Evolutionary conservation across 2,329 filamentous ascomycete species (phyloP).

Genomic region (Lachnellula occidentalis): DNA sequence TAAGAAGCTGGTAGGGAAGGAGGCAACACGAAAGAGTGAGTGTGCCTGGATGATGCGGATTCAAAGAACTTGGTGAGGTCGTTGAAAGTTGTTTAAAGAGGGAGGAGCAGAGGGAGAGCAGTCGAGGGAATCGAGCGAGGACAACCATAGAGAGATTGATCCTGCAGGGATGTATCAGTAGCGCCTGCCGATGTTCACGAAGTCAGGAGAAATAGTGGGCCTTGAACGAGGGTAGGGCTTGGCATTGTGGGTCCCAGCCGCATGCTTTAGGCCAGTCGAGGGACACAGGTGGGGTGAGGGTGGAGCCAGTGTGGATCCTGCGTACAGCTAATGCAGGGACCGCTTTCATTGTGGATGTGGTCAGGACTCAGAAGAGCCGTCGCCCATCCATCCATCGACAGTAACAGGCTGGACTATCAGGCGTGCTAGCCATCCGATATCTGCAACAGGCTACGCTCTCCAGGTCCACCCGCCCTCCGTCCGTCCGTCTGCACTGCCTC

Average conservation of each 20-base stretch:
- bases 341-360: too few species aligned
- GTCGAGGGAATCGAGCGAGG: neutral
- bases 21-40: constrained; percentile 22
- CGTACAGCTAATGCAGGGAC: too few species aligned
- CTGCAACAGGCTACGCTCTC: too few species aligned
- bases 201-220: neutral
- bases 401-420: too few species aligned
- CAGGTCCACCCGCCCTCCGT: neutral
- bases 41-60: constrained; percentile 4
- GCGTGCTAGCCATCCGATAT: too few species aligned
- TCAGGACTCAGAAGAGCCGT: too few species aligned
- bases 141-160: neutral
- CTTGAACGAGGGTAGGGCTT: too few species aligned
- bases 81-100: constrained; percentile 2
- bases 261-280: too few species aligned
- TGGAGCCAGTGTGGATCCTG: too few species aligned
- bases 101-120: neutral
- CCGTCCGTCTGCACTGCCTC: neutral
- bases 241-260: too few species aligned
- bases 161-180: neutral
- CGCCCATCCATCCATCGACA: too few species aligned
- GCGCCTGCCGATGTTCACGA: neutral
- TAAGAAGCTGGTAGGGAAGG: constrained; percentile 2
- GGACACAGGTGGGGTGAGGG: too few species aligned
- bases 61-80: constrained; percentile 1